These are phyloP conservation scores for Saccharomyces paradoxus DNA, from an alignment of 805 yeast species.

Conservation along the genomic window DNA sequence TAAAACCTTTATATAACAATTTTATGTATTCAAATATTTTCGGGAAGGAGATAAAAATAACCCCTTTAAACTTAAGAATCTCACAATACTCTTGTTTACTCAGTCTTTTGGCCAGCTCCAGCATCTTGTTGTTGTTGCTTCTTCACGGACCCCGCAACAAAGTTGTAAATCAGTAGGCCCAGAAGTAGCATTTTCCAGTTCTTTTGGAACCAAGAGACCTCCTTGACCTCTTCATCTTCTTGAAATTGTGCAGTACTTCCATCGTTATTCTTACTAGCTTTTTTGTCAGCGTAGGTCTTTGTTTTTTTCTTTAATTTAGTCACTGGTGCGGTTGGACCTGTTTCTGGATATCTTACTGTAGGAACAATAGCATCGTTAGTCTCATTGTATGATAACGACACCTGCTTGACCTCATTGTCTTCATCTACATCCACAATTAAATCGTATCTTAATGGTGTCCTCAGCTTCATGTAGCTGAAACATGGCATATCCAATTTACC, in stretches of 20 bases:
- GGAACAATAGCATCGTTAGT: conserved; percentile 14
- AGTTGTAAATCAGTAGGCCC: conserved; percentile 21
- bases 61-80: neutral
- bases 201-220: conserved; percentile 21
- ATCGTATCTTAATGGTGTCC: conserved; percentile 20
- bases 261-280: conserved; percentile 7
- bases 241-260: conserved; percentile 14
- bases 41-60: neutral
- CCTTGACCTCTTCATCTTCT: conserved; percentile 16
- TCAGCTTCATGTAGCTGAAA: conserved; percentile 18
- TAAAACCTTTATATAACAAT: neutral
- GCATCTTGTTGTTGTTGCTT: neutral
- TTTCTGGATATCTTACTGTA: conserved; percentile 7
- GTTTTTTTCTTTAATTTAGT: conserved; percentile 23
- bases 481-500: conserved; percentile 12
- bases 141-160: neutral
- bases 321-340: conserved; percentile 19
- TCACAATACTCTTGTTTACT: neutral
- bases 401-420: conserved; percentile 9
- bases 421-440: conserved; percentile 14
- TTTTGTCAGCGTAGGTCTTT: conserved; percentile 27
- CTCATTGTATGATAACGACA: conserved; percentile 16
- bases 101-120: neutral
- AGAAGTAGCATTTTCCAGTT: conserved; percentile 27
- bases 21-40: neutral